phyloP scores from a whole-genome alignment of 1,284 basidiomycete species.

The Ceratobasidium sp. region DNA sequence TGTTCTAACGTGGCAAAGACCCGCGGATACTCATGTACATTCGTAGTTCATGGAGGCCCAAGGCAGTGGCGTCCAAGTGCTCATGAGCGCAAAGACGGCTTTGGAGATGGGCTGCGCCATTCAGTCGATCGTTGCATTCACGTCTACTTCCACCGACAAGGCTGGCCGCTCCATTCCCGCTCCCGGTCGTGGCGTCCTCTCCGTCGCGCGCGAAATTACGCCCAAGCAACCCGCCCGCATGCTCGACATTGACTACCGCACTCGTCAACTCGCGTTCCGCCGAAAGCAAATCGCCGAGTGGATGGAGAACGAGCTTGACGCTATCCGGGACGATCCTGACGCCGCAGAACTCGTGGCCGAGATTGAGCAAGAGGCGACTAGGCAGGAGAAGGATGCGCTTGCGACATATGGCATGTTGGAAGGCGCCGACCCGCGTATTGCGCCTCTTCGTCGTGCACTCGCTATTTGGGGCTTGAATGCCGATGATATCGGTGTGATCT shows the following conservation, averaged over 20 bases:
- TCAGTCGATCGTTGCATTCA: constrained; percentile 94
- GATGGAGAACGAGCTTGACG: constrained; percentile 88
- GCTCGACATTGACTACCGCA: constrained; percentile 87
- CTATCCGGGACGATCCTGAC: constrained; percentile 83
- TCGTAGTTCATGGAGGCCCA: constrained; percentile 95
- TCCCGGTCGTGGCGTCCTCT: constrained; percentile 90
- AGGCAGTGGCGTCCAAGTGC: constrained; percentile 95
- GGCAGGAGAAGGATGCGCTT: constrained; percentile 92
- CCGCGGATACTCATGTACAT: constrained; percentile 45
- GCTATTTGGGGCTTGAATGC: constrained; percentile 96
- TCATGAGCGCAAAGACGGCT: constrained; percentile 97
- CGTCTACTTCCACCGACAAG: constrained; percentile 97
- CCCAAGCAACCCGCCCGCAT: constrained; percentile 80
- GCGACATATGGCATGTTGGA: constrained; percentile 96
- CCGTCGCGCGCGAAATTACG: constrained; percentile 83
- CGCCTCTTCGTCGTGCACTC: constrained; percentile 92
- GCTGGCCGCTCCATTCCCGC: constrained; percentile 95
- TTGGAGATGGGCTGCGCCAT: constrained; percentile 94
- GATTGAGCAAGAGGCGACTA: constrained; percentile 89
- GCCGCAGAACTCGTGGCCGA: constrained; percentile 74
- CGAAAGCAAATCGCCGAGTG: constrained; percentile 94
- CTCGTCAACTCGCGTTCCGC: constrained; percentile 93
- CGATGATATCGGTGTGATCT: constrained; percentile 91
- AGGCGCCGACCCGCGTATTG: constrained; percentile 84
- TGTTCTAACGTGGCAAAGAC: not conserved